Evolutionary conservation across 2,329 filamentous ascomycete genomes (phyloP), one percentile per base, ranked within the genome.

Genomic region (Epicoccum nigrum): DNA sequence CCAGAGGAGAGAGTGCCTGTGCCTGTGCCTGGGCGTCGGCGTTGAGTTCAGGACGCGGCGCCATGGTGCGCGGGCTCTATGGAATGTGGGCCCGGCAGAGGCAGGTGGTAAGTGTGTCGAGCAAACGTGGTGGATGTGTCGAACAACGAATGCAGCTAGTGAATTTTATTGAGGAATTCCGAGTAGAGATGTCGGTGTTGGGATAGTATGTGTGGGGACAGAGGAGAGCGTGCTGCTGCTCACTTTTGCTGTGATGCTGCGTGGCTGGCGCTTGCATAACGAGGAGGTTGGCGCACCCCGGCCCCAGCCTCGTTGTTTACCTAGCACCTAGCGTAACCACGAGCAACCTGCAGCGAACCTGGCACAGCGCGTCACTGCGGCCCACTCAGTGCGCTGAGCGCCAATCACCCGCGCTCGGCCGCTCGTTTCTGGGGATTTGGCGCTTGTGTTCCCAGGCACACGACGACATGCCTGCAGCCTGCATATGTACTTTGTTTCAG

Each of bases 1-100:
- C 64, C 58, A 71, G 63, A 50, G 68, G 65, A 25, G 69, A 72
- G 48, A 67, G 58, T 33, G 47, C 58, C n/a, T n/a, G n/a, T 25
- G 23, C 23, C 23, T 49, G 40, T 32, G 45, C 37, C 21, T 51
- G 51, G 53, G 44, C 55, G 41, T 51, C 47, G 32, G 56, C 39
- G 19, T 54, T 56, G 50, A 68, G 54, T 21, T 65, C 62, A 40
- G 74, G 64, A 42, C 66, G 52, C 33, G 70, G 60, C 64, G 65
- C 65, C 65, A 68, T 68, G 44, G 28, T 52, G 62, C 62, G 62
- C 64, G 57, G 38, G 46, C 23, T 46, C 49, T 43, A 23, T 46
- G 42, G 46, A 44, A 42, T 50, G 44, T 47, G 40, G 47, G 45
- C 44, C 44, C 38, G 44, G 43, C 43, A 45, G 45, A 50, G 42